Conservation (phyloP, 371 early-diverging fungal genomes). For the Mucor piriformis region DNA sequence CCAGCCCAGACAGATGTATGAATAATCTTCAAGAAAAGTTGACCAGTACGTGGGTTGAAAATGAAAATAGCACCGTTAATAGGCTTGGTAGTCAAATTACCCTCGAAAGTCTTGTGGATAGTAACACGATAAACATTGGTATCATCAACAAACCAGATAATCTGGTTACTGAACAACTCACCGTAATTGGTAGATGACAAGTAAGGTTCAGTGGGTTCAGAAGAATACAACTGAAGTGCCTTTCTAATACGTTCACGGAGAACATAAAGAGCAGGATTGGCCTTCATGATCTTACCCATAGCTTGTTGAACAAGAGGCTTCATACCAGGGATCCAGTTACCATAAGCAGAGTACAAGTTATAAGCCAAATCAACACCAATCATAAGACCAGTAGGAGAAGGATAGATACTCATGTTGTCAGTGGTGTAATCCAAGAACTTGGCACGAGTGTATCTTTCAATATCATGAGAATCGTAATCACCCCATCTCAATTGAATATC, state of each 20-base stretch:
- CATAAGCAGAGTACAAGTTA: constrained; percentile 89
- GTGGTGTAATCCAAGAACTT: constrained; percentile 98
- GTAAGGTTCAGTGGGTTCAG: constrained; percentile 98
- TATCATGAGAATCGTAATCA: constrained; percentile 98
- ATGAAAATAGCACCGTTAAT: constrained; percentile 99
- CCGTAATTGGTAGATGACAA: constrained; percentile 95
- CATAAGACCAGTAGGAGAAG: constrained; percentile 96
- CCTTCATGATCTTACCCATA: constrained; percentile 98
- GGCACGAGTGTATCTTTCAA: constrained; percentile 97
- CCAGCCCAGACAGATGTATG: constrained; percentile 99
- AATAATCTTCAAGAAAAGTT: constrained; percentile 98
- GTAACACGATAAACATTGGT: constrained; percentile 99
- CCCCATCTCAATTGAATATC: constrained; percentile 99
- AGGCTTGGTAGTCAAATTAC: constrained; percentile 97
- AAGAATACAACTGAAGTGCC: constrained; percentile 97
- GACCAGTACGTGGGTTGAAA: constrained; percentile 98
- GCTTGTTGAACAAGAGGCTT: constrained; percentile 96
- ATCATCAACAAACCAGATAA: constrained; percentile 99
- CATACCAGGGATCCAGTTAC: constrained; percentile 98
- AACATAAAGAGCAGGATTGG: constrained; percentile 96
- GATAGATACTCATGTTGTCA: constrained; percentile 98
- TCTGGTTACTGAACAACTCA: constrained; percentile 97
- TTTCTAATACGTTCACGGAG: constrained; percentile 98
- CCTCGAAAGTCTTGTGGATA: constrained; percentile 99
- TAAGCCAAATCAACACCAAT: constrained; percentile 98